Evolutionary conservation across 805 yeast species (phyloP).

Genomic region (Ogataea parapolymorpha): DNA sequence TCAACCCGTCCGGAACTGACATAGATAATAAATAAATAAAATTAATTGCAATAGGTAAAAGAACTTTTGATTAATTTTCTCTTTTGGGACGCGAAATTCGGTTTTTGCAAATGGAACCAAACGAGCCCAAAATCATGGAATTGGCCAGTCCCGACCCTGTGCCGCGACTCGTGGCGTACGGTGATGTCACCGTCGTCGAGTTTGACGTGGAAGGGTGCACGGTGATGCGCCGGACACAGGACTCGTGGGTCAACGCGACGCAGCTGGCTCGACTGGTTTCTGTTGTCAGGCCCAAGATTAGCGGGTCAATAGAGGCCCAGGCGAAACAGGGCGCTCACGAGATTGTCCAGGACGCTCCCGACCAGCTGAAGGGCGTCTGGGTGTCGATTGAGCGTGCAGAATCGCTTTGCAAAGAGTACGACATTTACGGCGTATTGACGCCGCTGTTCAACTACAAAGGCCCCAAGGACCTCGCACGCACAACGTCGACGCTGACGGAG

Average conservation of each 20-base stretch:
- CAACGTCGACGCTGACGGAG: conserved; percentile 21
- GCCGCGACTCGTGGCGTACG: conserved; percentile 54
- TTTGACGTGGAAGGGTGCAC: conserved; percentile 58
- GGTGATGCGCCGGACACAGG: conserved; percentile 62
- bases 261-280: conserved; percentile 69
- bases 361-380: conserved; percentile 78
- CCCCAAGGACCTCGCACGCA: conserved; percentile 37
- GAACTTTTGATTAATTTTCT: conserved; percentile 6
- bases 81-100: conserved; percentile 8
- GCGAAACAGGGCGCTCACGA: conserved; percentile 63
- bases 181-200: conserved; percentile 59
- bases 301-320: conserved; percentile 61
- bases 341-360: conserved; percentile 71
- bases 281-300: conserved; percentile 60
- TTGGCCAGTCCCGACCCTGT: background rate
- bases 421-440: conserved; percentile 48
- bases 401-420: conserved; percentile 58
- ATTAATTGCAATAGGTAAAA: conserved; percentile 1
- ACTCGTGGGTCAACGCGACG: conserved; percentile 69
- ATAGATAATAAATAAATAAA: conserved; percentile 3
- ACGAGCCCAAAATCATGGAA: background rate
- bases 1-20: conserved; percentile 30
- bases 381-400: conserved; percentile 59
- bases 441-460: conserved; percentile 52
- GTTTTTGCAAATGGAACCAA: conserved; percentile 2